Evolutionary conservation across 495 filamentous ascomycete genomes (phyloP).

Genomic region (Hypomontagnella monticulosa): DNA sequence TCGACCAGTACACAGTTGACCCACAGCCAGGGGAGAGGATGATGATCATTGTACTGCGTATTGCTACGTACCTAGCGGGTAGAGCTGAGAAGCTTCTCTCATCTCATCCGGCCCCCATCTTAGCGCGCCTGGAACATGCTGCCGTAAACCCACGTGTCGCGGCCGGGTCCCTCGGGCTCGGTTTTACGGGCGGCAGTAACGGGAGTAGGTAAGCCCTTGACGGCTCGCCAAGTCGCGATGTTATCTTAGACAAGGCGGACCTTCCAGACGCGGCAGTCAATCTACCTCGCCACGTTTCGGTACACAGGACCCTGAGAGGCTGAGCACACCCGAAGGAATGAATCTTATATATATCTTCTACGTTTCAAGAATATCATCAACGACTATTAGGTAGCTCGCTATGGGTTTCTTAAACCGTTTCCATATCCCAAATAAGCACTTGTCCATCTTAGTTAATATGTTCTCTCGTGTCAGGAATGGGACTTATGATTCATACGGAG

Average conservation of each 20-base stretch:
- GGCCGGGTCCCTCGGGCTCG: conserved; percentile 31
- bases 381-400: conserved; percentile 22
- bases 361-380: conserved; percentile 32
- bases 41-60: neutral
- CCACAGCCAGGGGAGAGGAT: conserved; percentile 1
- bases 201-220: conserved; percentile 16
- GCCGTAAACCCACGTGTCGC: conserved; percentile 38
- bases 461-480: too few species aligned
- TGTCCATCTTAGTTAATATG: too few species aligned
- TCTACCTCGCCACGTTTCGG: conserved; percentile 32
- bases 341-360: conserved; percentile 26
- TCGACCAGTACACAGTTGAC: conserved; percentile 1
- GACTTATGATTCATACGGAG: too few species aligned
- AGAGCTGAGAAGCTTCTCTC: conserved; percentile 22
- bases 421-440: neutral
- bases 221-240: conserved; percentile 7
- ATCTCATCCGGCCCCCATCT: conserved; percentile 31
- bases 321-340: conserved; percentile 32
- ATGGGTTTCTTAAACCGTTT: conserved; percentile 24
- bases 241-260: neutral
- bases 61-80: neutral
- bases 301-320: conserved; percentile 26
- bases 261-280: conserved; percentile 32
- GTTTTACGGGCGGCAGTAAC: neutral
- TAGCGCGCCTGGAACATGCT: conserved; percentile 5